phyloP scores from a whole-genome alignment of 73 alveolate species.

The Paramecium biaurelia region DNA sequence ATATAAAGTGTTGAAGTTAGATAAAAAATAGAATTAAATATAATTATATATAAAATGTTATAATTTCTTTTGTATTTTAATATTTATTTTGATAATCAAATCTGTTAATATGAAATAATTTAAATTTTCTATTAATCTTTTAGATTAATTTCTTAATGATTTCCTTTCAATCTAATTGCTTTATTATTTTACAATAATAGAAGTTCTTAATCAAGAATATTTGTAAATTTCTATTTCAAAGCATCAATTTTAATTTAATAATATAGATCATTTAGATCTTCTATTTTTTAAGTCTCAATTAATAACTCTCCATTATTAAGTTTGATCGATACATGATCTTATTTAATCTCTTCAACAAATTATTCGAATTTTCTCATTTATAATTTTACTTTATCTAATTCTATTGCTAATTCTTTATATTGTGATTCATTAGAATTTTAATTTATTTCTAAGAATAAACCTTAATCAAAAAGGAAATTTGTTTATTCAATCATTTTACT shows the following conservation, averaged over 20 bases:
- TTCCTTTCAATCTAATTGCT: background rate
- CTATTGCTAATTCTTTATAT: background rate
- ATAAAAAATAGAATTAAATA: too few species aligned
- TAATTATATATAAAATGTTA: too few species aligned
- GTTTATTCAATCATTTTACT: background rate
- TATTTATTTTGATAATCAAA: background rate
- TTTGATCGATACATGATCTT: background rate
- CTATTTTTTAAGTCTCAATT: background rate
- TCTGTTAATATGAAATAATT: background rate
- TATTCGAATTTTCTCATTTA: background rate
- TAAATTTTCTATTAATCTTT: background rate
- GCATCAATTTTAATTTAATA: background rate
- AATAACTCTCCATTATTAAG: background rate
- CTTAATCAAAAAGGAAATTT: background rate
- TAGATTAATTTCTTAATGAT: background rate
- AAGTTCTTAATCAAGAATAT: background rate
- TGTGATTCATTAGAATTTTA: background rate
- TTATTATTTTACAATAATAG: background rate
- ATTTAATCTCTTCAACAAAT: background rate
- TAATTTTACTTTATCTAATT: background rate
- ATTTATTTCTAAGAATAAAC: background rate
- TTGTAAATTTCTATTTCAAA: background rate
- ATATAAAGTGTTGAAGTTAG: too few species aligned
- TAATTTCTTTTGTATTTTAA: too few species aligned
- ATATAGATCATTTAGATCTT: background rate